Percentiles rank a stretch among this genome's conserved stretches.
Evolutionary conservation across 2,329 filamentous ascomycete genomes (phyloP).

Genomic region (Verticillium dahliae): DNA sequence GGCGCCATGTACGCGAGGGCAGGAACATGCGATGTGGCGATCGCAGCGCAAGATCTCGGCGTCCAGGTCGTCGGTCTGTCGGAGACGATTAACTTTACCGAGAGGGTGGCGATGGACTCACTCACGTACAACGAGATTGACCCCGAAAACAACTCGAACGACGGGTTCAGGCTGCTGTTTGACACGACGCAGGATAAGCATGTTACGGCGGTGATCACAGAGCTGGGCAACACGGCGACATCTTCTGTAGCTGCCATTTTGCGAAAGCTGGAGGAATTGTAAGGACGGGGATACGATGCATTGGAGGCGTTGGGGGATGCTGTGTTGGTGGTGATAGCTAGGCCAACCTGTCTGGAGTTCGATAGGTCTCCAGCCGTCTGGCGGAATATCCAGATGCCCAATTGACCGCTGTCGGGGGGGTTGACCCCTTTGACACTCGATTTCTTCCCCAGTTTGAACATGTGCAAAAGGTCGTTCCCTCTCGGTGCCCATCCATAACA

Average conservation of each 20-base stretch:
- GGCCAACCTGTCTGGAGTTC: background rate
- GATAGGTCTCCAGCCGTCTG: background rate
- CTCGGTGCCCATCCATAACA: background rate
- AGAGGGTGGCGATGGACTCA: conserved; percentile 82
- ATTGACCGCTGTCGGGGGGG: background rate
- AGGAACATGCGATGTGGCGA: conserved; percentile 81
- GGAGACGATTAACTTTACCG: conserved; percentile 88
- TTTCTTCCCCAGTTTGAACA: background rate
- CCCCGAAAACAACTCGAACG: conserved; percentile 58
- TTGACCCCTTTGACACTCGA: background rate
- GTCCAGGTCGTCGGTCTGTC: conserved; percentile 84
- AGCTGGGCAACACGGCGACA: conserved; percentile 80
- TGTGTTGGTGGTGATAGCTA: background rate
- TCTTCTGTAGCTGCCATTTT: conserved; percentile 69
- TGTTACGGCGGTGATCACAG: conserved; percentile 83
- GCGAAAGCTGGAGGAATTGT: conserved; percentile 51
- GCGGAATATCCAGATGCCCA: background rate
- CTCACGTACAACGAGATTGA: conserved; percentile 91
- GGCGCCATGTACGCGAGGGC: conserved; percentile 82
- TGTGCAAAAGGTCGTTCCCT: background rate
- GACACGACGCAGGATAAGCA: conserved; percentile 86
- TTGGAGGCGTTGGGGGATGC: background rate
- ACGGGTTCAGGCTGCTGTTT: conserved; percentile 65
- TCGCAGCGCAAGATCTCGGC: conserved; percentile 68
- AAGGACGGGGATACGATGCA: conserved; percentile 14